A percentile compares a stretch with the other conserved stretches of the same genome.
Evolutionary conservation across 345 rosid species (phyloP).

Genomic region (rapeseed (Brassica napus)): Da-Ae NC_063434.1:20263001-20263500

Average conservation of each 20-base stretch:
- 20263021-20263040: not conserved
- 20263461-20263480: not conserved
- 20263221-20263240: constrained; percentile 76
- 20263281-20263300: constrained; percentile 2
- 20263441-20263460: not conserved
- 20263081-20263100: constrained; percentile 14
- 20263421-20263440: not conserved
- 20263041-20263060: not conserved
- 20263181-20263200: constrained; percentile 71
- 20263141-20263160: constrained; percentile 67
- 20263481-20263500: constrained; percentile 1
- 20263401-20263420: not conserved
- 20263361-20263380: not conserved
- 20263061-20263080: constrained; percentile 5
- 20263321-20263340: constrained; percentile 16
- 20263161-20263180: constrained; percentile 74
- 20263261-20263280: constrained; percentile 1
- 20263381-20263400: not conserved
- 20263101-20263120: not conserved
- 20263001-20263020: not conserved
- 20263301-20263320: not conserved
- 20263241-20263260: constrained; percentile 30
- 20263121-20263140: not conserved
- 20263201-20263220: constrained; percentile 69
- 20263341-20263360: constrained; percentile 12